Evolutionary conservation across 768 basidiomycete genomes (phyloP), one percentile per base, ranked within the genome.

Genomic region (Mycena crocata): DNA sequence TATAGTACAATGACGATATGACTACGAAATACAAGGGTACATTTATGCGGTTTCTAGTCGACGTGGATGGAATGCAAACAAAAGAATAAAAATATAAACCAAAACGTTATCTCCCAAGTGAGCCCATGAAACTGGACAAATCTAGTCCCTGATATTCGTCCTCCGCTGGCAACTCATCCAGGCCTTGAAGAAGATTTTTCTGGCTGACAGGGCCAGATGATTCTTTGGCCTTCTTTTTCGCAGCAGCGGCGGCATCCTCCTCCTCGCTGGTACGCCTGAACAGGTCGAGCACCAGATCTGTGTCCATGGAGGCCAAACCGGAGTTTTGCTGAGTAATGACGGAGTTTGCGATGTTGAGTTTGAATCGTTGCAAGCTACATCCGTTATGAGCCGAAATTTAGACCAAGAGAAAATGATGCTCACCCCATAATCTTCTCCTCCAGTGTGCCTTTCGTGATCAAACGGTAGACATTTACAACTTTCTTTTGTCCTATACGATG

Each of bases 391-490:
- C n/a, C 35, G 67, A 71, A 55, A 35, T 40, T 26, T 23, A 24
- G 34, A 52, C 39, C 26, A 70, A 55, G 14, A 59, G 10, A 30
- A 31, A 34, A 39, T 48, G 12, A 32, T 44, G 81, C 90, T 69
- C 77, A 98, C 95, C 98, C 98, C 98, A 99, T 99, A 70, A 99
- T 99, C 80, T 99, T 99, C 78, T 99, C 98, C 78, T 99, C 98
- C 40, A 99, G 77, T 0, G 98, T 99, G 15, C 96, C 98, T 75
- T 96, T 93, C 15, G 96, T 99, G 72, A 99, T 95, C 57, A 99
- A 81, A 19, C 98, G 92, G 81, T 99, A 99, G 7, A 99, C 98
- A 71, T 99, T 99, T 31, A 99, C 98, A 17, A 99, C 97, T 78
- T 96, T 95, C 84, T 98, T 99, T 81, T 99, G 98, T 8, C 98